Conservation (phyloP, 1,284 basidiomycete species). For the Stygiomarasmius scandens region DNA sequence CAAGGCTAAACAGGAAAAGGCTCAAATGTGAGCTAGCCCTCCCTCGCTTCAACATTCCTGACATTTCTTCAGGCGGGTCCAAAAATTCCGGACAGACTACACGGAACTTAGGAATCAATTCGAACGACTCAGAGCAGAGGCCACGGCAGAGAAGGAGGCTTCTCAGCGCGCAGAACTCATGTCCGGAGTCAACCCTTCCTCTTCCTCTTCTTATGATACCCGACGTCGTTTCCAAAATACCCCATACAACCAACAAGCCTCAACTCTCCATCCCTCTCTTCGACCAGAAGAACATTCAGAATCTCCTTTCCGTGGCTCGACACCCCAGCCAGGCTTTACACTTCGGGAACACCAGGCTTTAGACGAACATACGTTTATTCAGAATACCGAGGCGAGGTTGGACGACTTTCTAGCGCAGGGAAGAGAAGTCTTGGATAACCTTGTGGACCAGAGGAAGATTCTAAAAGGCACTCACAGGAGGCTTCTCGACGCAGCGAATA, state of each 20-base stretch:
- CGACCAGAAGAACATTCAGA: constrained; percentile 60
- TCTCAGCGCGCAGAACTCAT: constrained; percentile 65
- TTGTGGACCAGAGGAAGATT: constrained; percentile 89
- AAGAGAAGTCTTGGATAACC: constrained; percentile 83
- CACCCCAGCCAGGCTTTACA: constrained; percentile 54
- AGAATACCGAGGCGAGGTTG: constrained; percentile 76
- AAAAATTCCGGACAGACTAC: constrained; percentile 82
- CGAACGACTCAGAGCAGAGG: constrained; percentile 65
- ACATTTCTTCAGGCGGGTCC: constrained; percentile 62
- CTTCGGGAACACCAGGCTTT: constrained; percentile 78
- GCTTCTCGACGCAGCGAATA: constrained; percentile 88
- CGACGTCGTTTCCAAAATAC: constrained; percentile 61
- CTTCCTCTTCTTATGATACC: constrained; percentile 55
- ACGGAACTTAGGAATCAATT: constrained; percentile 72
- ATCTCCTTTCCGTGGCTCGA: constrained; percentile 71
- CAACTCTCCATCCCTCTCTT: constrained; percentile 46
- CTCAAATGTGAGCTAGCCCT: constrained; percentile 69
- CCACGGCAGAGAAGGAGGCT: constrained; percentile 51
- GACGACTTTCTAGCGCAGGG: constrained; percentile 93
- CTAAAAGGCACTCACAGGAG: constrained; percentile 88
- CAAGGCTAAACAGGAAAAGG: constrained; percentile 93
- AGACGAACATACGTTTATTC: constrained; percentile 85
- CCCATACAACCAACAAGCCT: constrained; percentile 39
- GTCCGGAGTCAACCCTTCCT: constrained; percentile 47
- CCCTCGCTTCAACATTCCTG: constrained; percentile 4